Evolutionary conservation across 2,329 filamentous ascomycete species (phyloP).

Genomic region (Gnomoniopsis smithogilvyi): DNA sequence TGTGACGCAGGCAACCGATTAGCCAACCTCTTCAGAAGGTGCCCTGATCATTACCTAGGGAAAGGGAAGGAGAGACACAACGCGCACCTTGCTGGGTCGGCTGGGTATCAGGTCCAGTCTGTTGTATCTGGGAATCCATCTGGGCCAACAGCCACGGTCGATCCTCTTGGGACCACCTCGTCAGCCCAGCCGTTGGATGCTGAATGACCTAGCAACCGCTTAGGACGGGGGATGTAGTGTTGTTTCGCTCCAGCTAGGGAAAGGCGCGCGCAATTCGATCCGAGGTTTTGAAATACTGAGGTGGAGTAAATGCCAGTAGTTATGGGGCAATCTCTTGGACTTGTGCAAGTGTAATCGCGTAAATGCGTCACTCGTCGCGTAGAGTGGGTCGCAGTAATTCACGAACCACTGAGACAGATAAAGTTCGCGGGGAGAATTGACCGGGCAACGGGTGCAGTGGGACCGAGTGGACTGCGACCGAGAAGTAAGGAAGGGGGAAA

Average conservation of each 20-base stretch:
- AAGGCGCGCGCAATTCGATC: background rate
- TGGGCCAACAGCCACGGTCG: constrained; percentile 6
- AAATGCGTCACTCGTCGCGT: constrained; percentile 10
- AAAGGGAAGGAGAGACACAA: background rate
- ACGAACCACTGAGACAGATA: background rate
- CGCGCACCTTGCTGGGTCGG: constrained; percentile 19
- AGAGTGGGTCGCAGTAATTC: background rate
- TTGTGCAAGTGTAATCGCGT: background rate
- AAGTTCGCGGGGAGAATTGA: background rate
- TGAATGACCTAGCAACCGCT: constrained; percentile 2
- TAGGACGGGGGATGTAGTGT: background rate
- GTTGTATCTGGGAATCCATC: constrained; percentile 14
- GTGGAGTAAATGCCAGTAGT: background rate
- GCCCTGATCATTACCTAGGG: background rate
- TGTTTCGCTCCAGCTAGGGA: background rate
- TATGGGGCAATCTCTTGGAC: background rate
- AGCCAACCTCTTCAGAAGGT: constrained; percentile 9
- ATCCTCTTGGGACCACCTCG: constrained; percentile 1
- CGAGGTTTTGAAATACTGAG: background rate
- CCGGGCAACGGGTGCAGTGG: constrained; percentile 4
- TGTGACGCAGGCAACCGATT: constrained; percentile 24
- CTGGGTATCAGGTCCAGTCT: constrained; percentile 10
- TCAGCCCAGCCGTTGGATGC: constrained; percentile 10
- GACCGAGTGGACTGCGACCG: background rate
- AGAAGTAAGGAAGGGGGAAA: background rate